Base-by-base conservation (phyloP, 2,329 filamentous ascomycete genomes). In the Hymenoscyphus scutula region DNA sequence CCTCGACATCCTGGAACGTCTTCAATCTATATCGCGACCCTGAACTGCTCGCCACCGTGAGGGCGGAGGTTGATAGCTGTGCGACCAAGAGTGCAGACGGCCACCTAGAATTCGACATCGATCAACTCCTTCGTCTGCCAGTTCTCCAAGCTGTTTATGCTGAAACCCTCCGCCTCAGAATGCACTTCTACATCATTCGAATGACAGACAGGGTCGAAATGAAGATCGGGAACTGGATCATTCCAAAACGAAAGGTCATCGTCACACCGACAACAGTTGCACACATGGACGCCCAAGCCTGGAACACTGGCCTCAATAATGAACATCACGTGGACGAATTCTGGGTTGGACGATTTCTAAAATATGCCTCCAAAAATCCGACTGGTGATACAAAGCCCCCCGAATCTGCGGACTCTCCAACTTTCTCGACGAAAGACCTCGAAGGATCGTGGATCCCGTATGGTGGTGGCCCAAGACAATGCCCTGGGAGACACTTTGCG, bases 391-490 rank as follows among this genome's bases (percentile, higher is more conserved):
- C 19, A 13, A 17, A 54, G 17, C 10, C 25, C 1, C 7, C 23
- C 1, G 41, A 48, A 23, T 6, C 11, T n/a, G 10, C 51, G n/a
- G n/a, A n/a, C 8, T 54, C 25, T 27, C 51, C 51, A 19, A n/a
- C 29, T 30, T 54, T 54, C 51, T 54, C 51, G 29, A 54, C 51
- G 13, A 54, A 54, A 30, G 51, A 54, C 7, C 51, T 17, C 13
- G 51, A 54, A 29, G 51, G 51, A 13, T 54, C 51, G 17, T 54
- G 51, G 51, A 54, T 54, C 30, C 51, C 51, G 8, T 54, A 54
- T 30, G 51, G 51, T n/a, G 27, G 51, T 6, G 51, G 51, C 3
- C 51, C 51, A n/a, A 11, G 51, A 23, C 51, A 54, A 54, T 54
- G 51, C 30, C 51, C 51, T 17, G 51, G 51, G 17, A 1, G 51